A percentile compares a stretch with the other conserved stretches of the same genome.
Evolutionary conservation across 2,329 filamentous ascomycete species (phyloP).

Genomic region (Colletotrichum sp.): DNA sequence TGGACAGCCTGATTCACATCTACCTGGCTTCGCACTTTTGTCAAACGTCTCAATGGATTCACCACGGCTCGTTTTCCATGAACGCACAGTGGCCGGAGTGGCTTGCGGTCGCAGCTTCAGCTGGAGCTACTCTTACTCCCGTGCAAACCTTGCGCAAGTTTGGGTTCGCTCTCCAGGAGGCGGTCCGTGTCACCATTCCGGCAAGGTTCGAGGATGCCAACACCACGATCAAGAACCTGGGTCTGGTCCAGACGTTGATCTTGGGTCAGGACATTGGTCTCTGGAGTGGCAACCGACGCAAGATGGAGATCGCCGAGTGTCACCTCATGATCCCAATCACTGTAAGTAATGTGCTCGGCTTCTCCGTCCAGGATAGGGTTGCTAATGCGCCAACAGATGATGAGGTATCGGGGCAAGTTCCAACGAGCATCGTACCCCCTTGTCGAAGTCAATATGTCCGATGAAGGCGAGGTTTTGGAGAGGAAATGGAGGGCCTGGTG

Average conservation of each 20-base stretch:
- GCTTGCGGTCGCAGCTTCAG: slow-evolving; percentile 62
- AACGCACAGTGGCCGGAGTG: slow-evolving; percentile 63
- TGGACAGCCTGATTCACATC: slow-evolving; percentile 67
- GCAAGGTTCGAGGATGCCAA: slow-evolving; percentile 54
- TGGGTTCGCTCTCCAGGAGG: slow-evolving; percentile 60
- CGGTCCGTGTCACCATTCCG: slow-evolving; percentile 43
- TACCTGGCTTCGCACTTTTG: slow-evolving; percentile 63
- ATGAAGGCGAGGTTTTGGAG: slow-evolving; percentile 62
- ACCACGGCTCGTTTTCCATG: slow-evolving; percentile 63
- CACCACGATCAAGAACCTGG: slow-evolving; percentile 47
- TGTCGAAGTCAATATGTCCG: slow-evolving; percentile 55
- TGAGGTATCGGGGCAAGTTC: slow-evolving; percentile 63
- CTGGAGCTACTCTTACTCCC: slow-evolving; percentile 64
- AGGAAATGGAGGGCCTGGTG: slow-evolving; percentile 72
- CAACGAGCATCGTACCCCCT: slow-evolving; percentile 58
- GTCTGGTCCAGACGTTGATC: slow-evolving; percentile 54
- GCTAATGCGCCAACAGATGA: slow-evolving; percentile 43
- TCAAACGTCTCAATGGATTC: slow-evolving; percentile 65
- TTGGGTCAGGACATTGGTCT: slow-evolving; percentile 55
- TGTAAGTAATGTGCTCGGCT: slow-evolving; percentile 32
- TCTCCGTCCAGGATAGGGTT: not conserved
- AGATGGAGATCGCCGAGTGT: slow-evolving; percentile 62
- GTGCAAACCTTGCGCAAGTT: slow-evolving; percentile 65
- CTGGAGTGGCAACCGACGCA: slow-evolving; percentile 60
- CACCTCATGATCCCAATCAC: slow-evolving; percentile 50